Percentiles rank a stretch among this genome's conserved stretches.
Conservation (phyloP, 495 filamentous ascomycete species). For the Neurospora terricola region DNA sequence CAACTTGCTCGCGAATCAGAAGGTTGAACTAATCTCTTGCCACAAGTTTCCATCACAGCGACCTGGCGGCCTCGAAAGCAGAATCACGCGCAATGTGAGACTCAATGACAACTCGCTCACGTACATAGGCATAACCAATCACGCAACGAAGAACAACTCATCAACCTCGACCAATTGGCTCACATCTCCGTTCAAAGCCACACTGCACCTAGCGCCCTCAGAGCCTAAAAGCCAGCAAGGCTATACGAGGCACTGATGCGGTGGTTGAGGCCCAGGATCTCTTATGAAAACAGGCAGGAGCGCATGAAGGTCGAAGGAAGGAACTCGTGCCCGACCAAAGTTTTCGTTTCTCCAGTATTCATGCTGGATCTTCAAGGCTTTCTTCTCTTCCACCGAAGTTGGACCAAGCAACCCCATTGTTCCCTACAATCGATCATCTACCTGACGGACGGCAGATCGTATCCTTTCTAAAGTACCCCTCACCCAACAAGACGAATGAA, state of each 20-base stretch:
- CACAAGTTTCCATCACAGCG: background rate
- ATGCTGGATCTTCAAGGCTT: too few relatives aligned
- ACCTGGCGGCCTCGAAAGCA: background rate
- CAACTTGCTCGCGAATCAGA: background rate
- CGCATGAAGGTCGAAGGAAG: background rate
- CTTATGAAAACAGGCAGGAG: too few relatives aligned
- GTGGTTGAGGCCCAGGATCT: too few relatives aligned
- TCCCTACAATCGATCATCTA: background rate
- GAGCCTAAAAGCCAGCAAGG: background rate
- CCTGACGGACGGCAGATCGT: background rate
- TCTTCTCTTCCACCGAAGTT: background rate
- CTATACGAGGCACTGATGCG: background rate
- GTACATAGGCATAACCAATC: background rate
- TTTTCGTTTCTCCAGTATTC: background rate
- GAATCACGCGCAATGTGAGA: background rate
- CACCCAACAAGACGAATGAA: background rate
- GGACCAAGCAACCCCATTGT: background rate
- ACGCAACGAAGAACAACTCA: background rate
- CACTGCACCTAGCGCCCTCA: background rate
- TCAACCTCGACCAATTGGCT: background rate
- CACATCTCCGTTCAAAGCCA: background rate
- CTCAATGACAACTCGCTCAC: background rate
- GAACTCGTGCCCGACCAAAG: background rate
- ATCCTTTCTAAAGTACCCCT: background rate
- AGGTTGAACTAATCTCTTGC: background rate